Evolutionary conservation across 164 flowering plant species (phyloP), one percentile per base, ranked within the genome.

Genomic region (Stephania yunnanensis): DNA sequence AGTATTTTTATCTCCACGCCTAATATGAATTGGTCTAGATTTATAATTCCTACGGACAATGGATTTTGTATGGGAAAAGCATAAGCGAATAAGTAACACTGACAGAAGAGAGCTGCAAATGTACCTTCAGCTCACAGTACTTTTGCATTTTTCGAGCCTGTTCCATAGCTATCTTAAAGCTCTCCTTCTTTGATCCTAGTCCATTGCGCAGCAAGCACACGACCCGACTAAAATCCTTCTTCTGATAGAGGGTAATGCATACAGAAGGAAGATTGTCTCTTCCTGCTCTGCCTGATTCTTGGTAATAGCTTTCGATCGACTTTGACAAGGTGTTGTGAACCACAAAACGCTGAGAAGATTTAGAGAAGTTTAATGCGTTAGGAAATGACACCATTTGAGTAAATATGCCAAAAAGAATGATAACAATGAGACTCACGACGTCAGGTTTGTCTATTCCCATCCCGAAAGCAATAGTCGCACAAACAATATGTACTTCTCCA

Each of bases 401-500:
- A 36, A 36, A 36, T 36, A 36, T 36, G 42, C 42, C 4, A 36
- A 36, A 36, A 36, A 36, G 4, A 36, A 2, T n/a, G 50, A 30
- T 45, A 13, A 45, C 17, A 70, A 58, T 50, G 69, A 68, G 22
- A 93, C 98, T 88, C 78, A 95, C 99, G 77, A 95, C 99, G 82
- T 95, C 92, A 71, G 99, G 88, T 81, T 93, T 95, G 85, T 95
- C 97, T 75, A 95, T 95, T 75, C 99, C 99, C 99, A 95, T 95
- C 69, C 98, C 98, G 81, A 93, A 95, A 75, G 99, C 99, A 74
- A 93, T 93, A 13, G 98, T 95, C 58, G 98, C 99, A 82, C 98
- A 93, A 29, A 93, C 94, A 76, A 95, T 86, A 53, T 89, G 87
- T 73, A 90, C 91, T 80, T 93, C 93, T 75, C 97, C 99, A 3